These are phyloP conservation scores for Pseudodiploospora longispora DNA, from an alignment of 2,329 filamentous ascomycete genomes.

Conservation along the genomic window DNA sequence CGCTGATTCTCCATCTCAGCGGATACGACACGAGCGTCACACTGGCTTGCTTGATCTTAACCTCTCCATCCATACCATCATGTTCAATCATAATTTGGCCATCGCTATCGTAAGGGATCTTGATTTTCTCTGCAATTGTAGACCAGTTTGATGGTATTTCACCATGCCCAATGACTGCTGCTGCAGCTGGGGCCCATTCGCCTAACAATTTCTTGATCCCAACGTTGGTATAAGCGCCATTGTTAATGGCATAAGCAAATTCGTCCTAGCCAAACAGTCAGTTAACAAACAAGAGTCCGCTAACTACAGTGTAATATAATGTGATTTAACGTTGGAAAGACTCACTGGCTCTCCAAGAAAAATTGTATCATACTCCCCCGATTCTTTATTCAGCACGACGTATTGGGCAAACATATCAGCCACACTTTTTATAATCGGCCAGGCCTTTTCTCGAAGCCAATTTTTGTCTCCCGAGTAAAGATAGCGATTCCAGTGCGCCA, in stretches of 20 bases:
- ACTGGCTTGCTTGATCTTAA: neutral
- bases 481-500: neutral
- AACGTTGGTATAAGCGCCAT: neutral
- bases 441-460: neutral
- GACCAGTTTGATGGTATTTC: neutral
- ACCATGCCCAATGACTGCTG: neutral
- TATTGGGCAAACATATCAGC: neutral
- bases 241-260: constrained; percentile 1
- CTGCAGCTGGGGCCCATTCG: neutral
- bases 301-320: too few relatives aligned
- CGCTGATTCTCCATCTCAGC: neutral
- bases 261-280: neutral
- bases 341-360: neutral
- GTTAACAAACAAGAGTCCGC: too few relatives aligned
- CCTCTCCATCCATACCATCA: neutral
- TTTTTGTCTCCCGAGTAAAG: neutral
- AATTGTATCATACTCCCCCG: neutral
- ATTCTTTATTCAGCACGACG: neutral
- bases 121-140: neutral
- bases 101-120: neutral
- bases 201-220: neutral
- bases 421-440: neutral
- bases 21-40: neutral
- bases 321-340: neutral
- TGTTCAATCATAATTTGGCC: neutral